A percentile compares a stretch with the other conserved stretches of the same genome.
Conservation (phyloP, 225 moss, liverwort and hornwort species). For the Marchantia polymorpha region DNA sequence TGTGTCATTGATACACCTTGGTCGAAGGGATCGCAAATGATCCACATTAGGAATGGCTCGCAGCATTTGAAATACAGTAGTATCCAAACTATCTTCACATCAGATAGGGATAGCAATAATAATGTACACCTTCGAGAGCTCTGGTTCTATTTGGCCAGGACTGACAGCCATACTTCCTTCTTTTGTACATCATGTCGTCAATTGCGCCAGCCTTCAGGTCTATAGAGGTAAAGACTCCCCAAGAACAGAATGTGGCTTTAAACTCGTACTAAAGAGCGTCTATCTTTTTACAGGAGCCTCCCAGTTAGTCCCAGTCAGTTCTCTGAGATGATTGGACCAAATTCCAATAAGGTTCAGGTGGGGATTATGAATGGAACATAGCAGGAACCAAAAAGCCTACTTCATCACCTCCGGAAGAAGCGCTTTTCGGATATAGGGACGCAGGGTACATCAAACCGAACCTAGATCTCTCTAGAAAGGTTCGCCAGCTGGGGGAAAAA, state of each 20-base stretch:
- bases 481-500: not conserved
- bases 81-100: constrained; percentile 11
- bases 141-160: constrained; percentile 18
- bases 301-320: not conserved
- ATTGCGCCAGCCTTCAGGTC: constrained; percentile 18
- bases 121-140: constrained; percentile 17
- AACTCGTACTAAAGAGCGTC: constrained; percentile 2
- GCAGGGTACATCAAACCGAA: not conserved
- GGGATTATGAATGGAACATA: constrained; percentile 15
- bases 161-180: constrained; percentile 17
- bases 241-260: constrained; percentile 14
- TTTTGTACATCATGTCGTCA: constrained; percentile 19
- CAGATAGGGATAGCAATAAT: constrained; percentile 5
- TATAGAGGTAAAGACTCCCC: constrained; percentile 12
- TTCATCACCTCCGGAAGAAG: constrained; percentile 1
- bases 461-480: not conserved
- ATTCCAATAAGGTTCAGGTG: not conserved
- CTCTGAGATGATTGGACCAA: constrained; percentile 1
- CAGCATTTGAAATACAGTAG: constrained; percentile 9
- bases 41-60: not conserved
- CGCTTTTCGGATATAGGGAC: not conserved
- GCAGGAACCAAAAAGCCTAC: constrained; percentile 6
- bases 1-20: not conserved
- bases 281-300: constrained; percentile 25
- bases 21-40: not conserved